Conservation (phyloP, 805 yeast species). For the Saturnispora sekii region DNA sequence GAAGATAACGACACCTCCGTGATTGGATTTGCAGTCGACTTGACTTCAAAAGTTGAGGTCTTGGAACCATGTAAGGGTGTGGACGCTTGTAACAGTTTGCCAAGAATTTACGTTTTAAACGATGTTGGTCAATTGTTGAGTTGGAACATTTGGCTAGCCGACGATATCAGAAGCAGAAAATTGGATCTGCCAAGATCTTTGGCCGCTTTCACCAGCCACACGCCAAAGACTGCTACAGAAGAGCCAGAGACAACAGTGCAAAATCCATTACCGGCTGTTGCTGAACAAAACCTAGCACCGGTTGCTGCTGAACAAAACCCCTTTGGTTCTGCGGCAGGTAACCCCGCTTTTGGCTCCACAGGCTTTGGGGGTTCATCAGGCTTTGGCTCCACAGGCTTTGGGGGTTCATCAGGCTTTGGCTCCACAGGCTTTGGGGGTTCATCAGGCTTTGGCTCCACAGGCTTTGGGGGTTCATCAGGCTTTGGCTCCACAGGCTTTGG, state of each 20-base stretch:
- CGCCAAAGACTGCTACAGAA: background rate
- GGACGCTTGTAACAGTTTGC: slow-evolving; percentile 52
- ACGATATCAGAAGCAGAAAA: slow-evolving; percentile 32
- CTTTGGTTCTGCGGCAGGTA: background rate
- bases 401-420: background rate
- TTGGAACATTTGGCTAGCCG: slow-evolving; percentile 56
- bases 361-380: slow-evolving; percentile 4
- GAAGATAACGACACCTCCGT: slow-evolving; percentile 63
- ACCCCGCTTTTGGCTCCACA: background rate
- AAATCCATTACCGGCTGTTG: background rate
- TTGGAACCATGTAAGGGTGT: slow-evolving; percentile 48
- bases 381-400: slow-evolving; percentile 1
- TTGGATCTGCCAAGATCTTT: slow-evolving; percentile 7
- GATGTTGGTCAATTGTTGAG: slow-evolving; percentile 51
- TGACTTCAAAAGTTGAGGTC: slow-evolving; percentile 35
- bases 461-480: slow-evolving; percentile 6
- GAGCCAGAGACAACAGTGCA: background rate
- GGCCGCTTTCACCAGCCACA: background rate
- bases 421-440: background rate
- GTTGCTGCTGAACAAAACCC: background rate
- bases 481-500: too few relatives aligned
- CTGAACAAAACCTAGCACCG: background rate
- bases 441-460: slow-evolving; percentile 13
- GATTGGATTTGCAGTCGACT: slow-evolving; percentile 59
- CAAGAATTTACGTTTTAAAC: slow-evolving; percentile 53